Evolutionary conservation across 2,329 filamentous ascomycete genomes (phyloP), one percentile per base, ranked within the genome.

Genomic region (Fusarium clavum): DNA sequence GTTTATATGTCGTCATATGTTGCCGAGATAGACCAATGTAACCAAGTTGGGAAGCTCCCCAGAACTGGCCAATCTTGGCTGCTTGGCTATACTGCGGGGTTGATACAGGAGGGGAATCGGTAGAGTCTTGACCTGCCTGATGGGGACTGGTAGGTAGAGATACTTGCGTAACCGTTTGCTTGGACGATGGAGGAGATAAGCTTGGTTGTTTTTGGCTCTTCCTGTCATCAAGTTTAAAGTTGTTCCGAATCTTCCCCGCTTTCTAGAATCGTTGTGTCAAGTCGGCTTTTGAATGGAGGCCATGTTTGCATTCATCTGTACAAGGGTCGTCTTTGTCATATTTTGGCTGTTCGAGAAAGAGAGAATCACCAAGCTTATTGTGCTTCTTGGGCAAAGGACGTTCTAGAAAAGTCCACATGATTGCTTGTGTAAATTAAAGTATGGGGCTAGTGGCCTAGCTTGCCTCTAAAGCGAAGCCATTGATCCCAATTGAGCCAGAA

Each of bases 1-100:
- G 57, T 45, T 45, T 38, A 30, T 13, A 69, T 74, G 71, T 70
- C 71, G 63, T 73, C 71, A 73, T 73, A 44, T 29, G 57, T 57
- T 27, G 29, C 43, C 22, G 32, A 34, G 25, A 24, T 20, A 46
- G 40, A 46, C 25, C 16, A 41, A 52, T 45, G 59, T 73, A 71
- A 59, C 70, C 59, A 11, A 29, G 57, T 72, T 47, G 40, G 68
- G 70, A 67, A 73, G 68, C 54, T 53, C 49, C 34, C 49, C 34
- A 41, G 24, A 41, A 12, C 34, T 55, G 47, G 27, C 59, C 48
- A 64, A 49, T 62, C 51, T 66, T 66, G 63, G 55, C 48, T 34
- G 44, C 58, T 68, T 67, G 67, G 64, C 56, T 46, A 30, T 44
- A n/a, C 40, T 54, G 69, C 49, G 69, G 61, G 61, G 69, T 53